Base-by-base conservation (phyloP, 306 rosid species). In the Ormosia semicastrata region DNA sequence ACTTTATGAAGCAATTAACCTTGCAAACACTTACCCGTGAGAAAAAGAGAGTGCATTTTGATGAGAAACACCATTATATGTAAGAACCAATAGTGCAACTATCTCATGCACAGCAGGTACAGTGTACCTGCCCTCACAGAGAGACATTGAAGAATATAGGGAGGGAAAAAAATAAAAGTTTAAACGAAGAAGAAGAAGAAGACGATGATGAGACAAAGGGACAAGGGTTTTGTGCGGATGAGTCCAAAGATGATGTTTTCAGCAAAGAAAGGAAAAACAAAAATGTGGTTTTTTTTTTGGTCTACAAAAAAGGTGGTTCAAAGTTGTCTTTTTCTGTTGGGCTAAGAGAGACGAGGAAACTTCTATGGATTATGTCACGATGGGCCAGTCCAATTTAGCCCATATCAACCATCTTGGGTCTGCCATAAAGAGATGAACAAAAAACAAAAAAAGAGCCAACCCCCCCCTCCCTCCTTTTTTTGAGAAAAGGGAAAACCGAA, bases 11-110 rank as follows among this genome's bases (percentile, higher is more conserved):
- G 8, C 9, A 58, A 7, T 24, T 53, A 18, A 60, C 32, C 34
- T 62, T 76, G 57, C 0, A 70, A 60, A 17, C 54, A 62, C 83
- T 56, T 36, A 76, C 71, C 65, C 47, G 41, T 8, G 41, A n/a
- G 10, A 13, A 68, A 75, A 80, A 9, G 54, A 24, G 77, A 59
- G 24, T 54, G 66, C 36, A 47, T 76, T 30, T 82, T 73, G 47
- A 34, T 59, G 78, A 73, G 46, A 82, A 73, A 15, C 52, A 5
- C 64, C 71, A 60, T 40, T n/a, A n/a, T 12, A 54, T 1, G 36
- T 60, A 64, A 65, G 67, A 57, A 12, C 1, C 74, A 14, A 24
- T 30, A 41, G 69, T 34, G 34, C 18, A 44, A 34, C 59, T 18
- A 43, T 14, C 4, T 36, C 14, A 36, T 56, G 80, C 78, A 47